Conservation (phyloP, 1,284 basidiomycete species). For the Cryptococcus amylolentus region DNA sequence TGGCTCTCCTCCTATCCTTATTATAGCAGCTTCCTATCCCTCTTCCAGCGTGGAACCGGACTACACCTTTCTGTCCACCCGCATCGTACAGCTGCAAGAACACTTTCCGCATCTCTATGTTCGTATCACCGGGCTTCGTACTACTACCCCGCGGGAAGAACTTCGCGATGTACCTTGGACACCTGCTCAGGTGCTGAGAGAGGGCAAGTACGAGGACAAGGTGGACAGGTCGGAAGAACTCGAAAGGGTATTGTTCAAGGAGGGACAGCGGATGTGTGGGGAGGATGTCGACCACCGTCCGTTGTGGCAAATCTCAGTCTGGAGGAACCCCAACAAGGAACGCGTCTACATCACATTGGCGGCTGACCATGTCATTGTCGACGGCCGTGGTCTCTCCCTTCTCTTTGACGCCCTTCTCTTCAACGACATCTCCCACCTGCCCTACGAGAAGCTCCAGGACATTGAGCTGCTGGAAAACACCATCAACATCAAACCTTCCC, state of each 20-base stretch:
- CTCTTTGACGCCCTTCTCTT: slow-evolving; percentile 19
- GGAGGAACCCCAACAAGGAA: not conserved
- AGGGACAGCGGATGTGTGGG: not conserved
- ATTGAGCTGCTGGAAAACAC: slow-evolving; percentile 26
- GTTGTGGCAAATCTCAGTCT: slow-evolving; percentile 14
- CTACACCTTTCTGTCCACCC: slow-evolving; percentile 11
- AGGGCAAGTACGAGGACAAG: slow-evolving; percentile 55
- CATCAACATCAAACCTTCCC: slow-evolving; percentile 19
- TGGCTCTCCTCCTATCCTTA: slow-evolving; percentile 22
- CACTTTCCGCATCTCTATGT: slow-evolving; percentile 31
- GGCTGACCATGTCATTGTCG: slow-evolving; percentile 9
- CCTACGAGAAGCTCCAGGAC: slow-evolving; percentile 12
- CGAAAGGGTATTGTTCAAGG: not conserved
- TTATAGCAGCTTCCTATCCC: slow-evolving; percentile 26
- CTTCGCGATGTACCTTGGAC: slow-evolving; percentile 9
- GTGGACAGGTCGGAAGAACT: slow-evolving; percentile 55
- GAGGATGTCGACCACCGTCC: slow-evolving; percentile 6
- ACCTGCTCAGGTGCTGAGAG: slow-evolving; percentile 14
- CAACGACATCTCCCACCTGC: slow-evolving; percentile 14
- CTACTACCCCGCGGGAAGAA: slow-evolving; percentile 11
- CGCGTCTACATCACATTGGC: slow-evolving; percentile 8
- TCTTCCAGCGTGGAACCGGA: slow-evolving; percentile 16
- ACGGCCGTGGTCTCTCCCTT: slow-evolving; percentile 21
- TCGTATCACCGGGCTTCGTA: slow-evolving; percentile 12
- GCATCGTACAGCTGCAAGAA: slow-evolving; percentile 29